Evolutionary conservation across 305 asterid genomes (phyloP).

Genomic region (Fraxinus angustifolia): DNA sequence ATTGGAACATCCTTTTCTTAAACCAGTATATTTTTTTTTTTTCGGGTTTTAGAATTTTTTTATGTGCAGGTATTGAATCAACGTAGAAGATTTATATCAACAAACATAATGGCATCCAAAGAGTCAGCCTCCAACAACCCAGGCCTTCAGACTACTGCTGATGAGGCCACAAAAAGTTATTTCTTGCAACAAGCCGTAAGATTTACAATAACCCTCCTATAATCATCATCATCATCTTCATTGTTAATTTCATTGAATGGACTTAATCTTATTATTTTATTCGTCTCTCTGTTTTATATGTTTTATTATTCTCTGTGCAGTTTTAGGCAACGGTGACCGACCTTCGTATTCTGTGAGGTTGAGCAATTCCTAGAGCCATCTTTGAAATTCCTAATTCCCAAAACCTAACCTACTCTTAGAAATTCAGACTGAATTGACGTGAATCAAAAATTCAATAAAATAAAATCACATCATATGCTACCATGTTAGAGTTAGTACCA

Average conservation of each 20-base stretch:
- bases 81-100: slow-evolving; percentile 36
- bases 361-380: background rate
- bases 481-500: background rate
- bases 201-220: background rate
- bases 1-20: background rate
- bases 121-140: slow-evolving; percentile 75
- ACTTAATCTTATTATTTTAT: background rate
- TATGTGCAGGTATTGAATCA: slow-evolving; percentile 40
- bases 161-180: slow-evolving; percentile 81
- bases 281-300: background rate
- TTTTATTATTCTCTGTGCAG: no score
- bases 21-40: background rate
- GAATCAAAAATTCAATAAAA: background rate
- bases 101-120: slow-evolving; percentile 53
- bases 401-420: background rate
- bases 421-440: background rate
- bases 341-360: background rate
- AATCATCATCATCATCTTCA: background rate
- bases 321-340: background rate
- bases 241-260: background rate
- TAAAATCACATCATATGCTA: background rate
- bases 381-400: background rate
- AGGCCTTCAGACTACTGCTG: slow-evolving; percentile 58
- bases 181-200: slow-evolving; percentile 85
- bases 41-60: background rate